Base-by-base conservation (phyloP, 768 basidiomycete genomes). In the Kwoniella dendrophila region DNA sequence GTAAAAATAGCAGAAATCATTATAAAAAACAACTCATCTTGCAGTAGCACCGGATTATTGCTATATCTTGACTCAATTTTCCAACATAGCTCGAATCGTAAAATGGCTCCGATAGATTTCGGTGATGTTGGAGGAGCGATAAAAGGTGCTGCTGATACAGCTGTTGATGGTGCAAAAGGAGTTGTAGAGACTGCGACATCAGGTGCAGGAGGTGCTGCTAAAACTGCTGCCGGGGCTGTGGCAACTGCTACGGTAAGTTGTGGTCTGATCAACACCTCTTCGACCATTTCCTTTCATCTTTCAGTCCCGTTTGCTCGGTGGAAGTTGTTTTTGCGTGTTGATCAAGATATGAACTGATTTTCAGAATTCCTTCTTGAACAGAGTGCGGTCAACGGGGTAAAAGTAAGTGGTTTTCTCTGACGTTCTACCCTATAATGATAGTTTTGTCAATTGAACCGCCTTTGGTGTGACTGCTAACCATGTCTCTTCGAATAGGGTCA, bases 141-240 rank as follows among this genome's bases (percentile, higher is more conserved):
- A 12, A n/a, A n/a, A 4, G 56, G 56, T 7, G 56, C 44, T 11
- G 43, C 33, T 27, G 29, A 41, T 8, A 58, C 44, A 10, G 58
- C 38, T 11, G 32, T 48, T 1, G 41, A 22, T 16, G 59, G 52
- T 2, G 51, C 51, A 1, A 38, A 26, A 16, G 59, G 59, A 1
- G 59, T 22, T 20, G 38, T 41, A 10, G 50, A 38, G 12, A 61
- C 59, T n/a, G 59, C 59, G 22, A 47, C 40, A 2, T 14, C 29
- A 3, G 52, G 43, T 20, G 59, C 49, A 33, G 59, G 14, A 11
- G 59, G 59, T 20, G 59, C 43, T 6, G 59, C 44, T 11, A 43
- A 51, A 14, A 54, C 59, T 18, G 59, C 52, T 33, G 50, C 30
- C 24, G 52, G 59, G 26, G 58, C 58, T 8, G 38, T 59, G 22